A percentile compares a stretch with the other conserved stretches of the same genome.
phyloP scores from a whole-genome alignment of 768 basidiomycete species.

The Hericium erinaceus region DNA sequence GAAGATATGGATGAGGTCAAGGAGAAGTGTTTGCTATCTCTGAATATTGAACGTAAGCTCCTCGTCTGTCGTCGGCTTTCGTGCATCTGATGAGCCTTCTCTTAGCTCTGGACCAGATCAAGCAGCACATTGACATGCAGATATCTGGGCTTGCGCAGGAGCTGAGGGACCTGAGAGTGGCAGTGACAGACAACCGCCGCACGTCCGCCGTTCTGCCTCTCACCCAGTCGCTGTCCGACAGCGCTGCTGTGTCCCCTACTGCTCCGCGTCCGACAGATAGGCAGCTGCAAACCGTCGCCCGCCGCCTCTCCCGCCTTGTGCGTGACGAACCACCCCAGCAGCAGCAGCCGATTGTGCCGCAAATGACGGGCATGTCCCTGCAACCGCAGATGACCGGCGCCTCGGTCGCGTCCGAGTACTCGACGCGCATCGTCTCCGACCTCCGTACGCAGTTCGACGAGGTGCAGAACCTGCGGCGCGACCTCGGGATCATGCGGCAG shows the following conservation, averaged over 20 bases:
- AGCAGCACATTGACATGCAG: slow-evolving; percentile 92
- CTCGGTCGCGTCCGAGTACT: slow-evolving; percentile 66
- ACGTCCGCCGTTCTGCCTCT: slow-evolving; percentile 38
- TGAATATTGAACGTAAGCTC: slow-evolving; percentile 93
- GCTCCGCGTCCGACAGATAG: slow-evolving; percentile 56
- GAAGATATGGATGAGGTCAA: slow-evolving; percentile 92
- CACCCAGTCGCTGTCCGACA: slow-evolving; percentile 45
- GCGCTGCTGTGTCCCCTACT: slow-evolving; percentile 42
- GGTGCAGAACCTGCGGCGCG: slow-evolving; percentile 87
- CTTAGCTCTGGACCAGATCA: slow-evolving; percentile 93
- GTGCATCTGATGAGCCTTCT: not conserved
- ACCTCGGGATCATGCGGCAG: slow-evolving; percentile 89
- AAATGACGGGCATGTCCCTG: slow-evolving; percentile 61
- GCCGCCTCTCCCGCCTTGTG: slow-evolving; percentile 65
- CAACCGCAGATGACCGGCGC: slow-evolving; percentile 62
- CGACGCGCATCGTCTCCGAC: slow-evolving; percentile 65
- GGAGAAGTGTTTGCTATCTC: slow-evolving; percentile 77
- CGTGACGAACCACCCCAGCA: slow-evolving; percentile 26
- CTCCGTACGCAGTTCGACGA: slow-evolving; percentile 92
- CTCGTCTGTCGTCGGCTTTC: not conserved
- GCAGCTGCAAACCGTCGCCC: slow-evolving; percentile 65
- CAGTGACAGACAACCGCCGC: slow-evolving; percentile 48
- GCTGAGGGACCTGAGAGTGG: slow-evolving; percentile 76
- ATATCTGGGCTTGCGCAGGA: slow-evolving; percentile 81
- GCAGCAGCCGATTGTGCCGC: slow-evolving; percentile 35